phyloP scores from a whole-genome alignment of 2,329 filamentous ascomycete genomes.

The Pyricularia grisea region DNA sequence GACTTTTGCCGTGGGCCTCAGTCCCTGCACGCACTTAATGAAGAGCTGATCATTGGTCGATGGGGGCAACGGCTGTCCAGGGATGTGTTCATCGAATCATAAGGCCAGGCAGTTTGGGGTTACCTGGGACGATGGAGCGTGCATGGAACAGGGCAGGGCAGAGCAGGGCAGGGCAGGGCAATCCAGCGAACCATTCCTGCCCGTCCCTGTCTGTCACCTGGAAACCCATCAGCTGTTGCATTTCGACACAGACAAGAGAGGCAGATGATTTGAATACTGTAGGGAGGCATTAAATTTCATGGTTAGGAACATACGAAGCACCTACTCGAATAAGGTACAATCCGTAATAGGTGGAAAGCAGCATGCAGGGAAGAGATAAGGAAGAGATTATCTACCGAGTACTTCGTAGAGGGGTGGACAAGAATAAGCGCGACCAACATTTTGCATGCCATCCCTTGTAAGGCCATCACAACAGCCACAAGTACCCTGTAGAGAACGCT shows the following conservation, averaged over 20 bases:
- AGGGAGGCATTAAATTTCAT: not conserved
- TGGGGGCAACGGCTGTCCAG: not conserved
- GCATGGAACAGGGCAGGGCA: too few species aligned
- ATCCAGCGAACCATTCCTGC: not conserved
- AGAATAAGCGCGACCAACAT: not conserved
- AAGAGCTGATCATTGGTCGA: not conserved
- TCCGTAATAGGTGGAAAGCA: not conserved
- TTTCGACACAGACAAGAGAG: not conserved
- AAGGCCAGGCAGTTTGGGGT: not conserved
- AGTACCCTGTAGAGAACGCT: not conserved
- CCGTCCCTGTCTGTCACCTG: not conserved
- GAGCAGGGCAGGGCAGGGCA: not conserved
- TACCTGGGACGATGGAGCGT: not conserved
- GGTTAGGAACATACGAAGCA: not conserved
- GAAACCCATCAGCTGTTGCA: not conserved
- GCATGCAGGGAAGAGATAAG: not conserved
- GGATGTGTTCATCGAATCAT: not conserved
- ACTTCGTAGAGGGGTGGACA: too few species aligned
- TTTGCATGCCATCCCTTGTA: not conserved
- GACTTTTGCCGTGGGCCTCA: not conserved
- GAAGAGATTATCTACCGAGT: too few species aligned
- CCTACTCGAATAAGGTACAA: not conserved
- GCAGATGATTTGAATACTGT: not conserved
- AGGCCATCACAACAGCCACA: not conserved
- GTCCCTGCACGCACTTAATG: not conserved